Evolutionary conservation across 306 rosid genomes (phyloP).

Genomic region (Malus sylvestris): DNA sequence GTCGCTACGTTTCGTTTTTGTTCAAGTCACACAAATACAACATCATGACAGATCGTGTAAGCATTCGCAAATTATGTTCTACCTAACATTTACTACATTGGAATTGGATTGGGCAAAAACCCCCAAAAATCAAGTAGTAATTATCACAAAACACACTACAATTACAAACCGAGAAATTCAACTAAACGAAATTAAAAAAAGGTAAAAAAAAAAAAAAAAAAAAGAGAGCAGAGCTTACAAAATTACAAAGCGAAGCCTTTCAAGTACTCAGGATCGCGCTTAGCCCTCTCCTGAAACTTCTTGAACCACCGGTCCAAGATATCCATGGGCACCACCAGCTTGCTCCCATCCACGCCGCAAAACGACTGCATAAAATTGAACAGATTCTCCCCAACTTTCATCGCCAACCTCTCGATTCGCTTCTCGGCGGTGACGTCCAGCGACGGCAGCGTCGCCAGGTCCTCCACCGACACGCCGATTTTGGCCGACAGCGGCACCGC

Average conservation of each 20-base stretch:
- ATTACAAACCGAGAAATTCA: too few relatives aligned
- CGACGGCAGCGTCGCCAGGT: constrained; percentile 71
- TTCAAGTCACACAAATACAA: too few relatives aligned
- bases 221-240: not conserved
- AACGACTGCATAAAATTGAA: constrained; percentile 94
- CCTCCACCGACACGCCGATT: constrained; percentile 86
- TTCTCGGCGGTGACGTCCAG: constrained; percentile 65
- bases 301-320: constrained; percentile 92
- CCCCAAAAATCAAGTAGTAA: not conserved
- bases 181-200: too few relatives aligned
- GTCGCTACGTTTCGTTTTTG: too few relatives aligned
- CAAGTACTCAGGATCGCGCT: constrained; percentile 79
- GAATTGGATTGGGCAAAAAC: not conserved
- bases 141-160: not conserved
- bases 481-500: constrained; percentile 65
- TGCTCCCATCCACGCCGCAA: constrained; percentile 80
- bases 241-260: constrained; percentile 47
- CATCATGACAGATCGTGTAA: too few relatives aligned
- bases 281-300: constrained; percentile 74
- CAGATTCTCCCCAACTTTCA: constrained; percentile 83
- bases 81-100: too few relatives aligned
- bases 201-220: not conserved
- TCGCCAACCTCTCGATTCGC: constrained; percentile 60
- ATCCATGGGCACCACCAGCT: constrained; percentile 86
- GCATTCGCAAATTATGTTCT: too few relatives aligned